phyloP scores from a whole-genome alignment of 805 yeast genomes.

The Maudiozyma turicensis region DNA sequence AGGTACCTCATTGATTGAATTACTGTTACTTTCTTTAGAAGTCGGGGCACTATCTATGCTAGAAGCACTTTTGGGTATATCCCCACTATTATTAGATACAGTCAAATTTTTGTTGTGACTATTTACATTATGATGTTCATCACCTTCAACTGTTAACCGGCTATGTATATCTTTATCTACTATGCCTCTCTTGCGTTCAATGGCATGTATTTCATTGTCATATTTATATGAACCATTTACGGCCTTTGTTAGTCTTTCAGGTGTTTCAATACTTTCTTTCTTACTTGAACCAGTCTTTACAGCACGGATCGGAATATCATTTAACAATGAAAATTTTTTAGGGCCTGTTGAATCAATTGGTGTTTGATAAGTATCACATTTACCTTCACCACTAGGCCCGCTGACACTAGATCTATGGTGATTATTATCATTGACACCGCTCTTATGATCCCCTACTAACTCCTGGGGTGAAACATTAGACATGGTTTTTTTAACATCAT shows the following conservation, averaged over 20 bases:
- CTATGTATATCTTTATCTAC: background rate
- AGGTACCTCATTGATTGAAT: slow-evolving; percentile 4
- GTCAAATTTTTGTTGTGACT: background rate
- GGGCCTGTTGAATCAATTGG: slow-evolving; percentile 7
- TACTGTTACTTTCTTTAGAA: background rate
- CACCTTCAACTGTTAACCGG: background rate
- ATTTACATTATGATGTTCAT: background rate
- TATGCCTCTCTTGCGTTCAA: background rate
- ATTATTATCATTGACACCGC: background rate
- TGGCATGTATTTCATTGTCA: background rate
- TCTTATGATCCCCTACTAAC: background rate
- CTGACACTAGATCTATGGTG: background rate
- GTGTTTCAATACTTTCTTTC: background rate
- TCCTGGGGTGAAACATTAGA: background rate
- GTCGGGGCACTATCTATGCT: background rate
- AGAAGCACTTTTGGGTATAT: background rate
- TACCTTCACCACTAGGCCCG: background rate
- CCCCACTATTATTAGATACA: background rate
- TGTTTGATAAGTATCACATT: slow-evolving; percentile 6
- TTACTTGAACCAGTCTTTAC: background rate
- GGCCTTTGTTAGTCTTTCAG: background rate
- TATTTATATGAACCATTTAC: background rate
- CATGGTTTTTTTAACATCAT: background rate
- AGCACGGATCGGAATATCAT: slow-evolving; percentile 10
- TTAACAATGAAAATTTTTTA: slow-evolving; percentile 6